Percentiles rank a stretch among this genome's conserved stretches.
Conservation (phyloP, 139 green algal genomes). For the Chlamydomonas incerta region DNA sequence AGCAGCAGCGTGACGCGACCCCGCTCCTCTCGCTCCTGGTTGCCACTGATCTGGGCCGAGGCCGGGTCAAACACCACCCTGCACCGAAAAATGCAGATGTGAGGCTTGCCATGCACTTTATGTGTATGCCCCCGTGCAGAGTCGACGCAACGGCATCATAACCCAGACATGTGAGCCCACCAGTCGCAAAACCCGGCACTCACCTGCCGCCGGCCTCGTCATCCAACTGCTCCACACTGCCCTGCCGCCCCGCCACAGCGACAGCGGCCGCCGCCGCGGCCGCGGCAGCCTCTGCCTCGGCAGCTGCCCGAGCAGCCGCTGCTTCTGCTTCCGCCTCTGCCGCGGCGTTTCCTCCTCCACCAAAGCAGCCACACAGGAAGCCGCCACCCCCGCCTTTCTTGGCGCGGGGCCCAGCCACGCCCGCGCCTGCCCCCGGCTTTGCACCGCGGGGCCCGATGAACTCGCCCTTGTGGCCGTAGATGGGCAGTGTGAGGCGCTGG, state of each 20-base stretch:
- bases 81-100: not conserved
- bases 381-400: not conserved
- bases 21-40: not conserved
- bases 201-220: slow-evolving; percentile 4
- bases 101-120: too few species aligned
- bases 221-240: not conserved
- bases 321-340: not conserved
- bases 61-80: slow-evolving; percentile 34
- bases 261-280: not conserved
- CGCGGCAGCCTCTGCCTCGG: too few species aligned
- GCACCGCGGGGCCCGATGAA: too few species aligned
- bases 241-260: not conserved
- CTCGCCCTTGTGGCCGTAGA: not conserved
- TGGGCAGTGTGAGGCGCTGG: not conserved
- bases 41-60: not conserved
- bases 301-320: not conserved
- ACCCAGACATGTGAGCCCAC: not conserved
- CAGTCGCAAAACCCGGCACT: too few species aligned
- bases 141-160: too few species aligned
- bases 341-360: not conserved
- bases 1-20: slow-evolving; percentile 3
- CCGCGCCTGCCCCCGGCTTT: too few species aligned
- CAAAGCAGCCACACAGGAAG: slow-evolving; percentile 26
- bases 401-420: not conserved
- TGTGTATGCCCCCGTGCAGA: too few species aligned